Percentiles rank a stretch among this genome's conserved stretches.
Conservation (phyloP, 2,329 filamentous ascomycete species). For the Penicillium sp. region DNA sequence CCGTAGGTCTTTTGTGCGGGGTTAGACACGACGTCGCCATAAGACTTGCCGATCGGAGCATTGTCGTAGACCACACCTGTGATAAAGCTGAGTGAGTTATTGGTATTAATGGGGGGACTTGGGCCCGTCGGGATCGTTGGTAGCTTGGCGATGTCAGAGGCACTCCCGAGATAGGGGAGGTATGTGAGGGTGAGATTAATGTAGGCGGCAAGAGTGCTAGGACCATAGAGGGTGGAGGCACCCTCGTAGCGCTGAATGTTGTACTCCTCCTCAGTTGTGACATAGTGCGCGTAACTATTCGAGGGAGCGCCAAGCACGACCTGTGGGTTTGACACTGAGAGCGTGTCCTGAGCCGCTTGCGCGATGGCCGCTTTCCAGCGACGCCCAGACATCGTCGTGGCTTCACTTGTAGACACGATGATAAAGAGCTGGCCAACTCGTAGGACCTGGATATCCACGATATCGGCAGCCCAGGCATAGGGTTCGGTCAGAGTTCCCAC, state of each 20-base stretch:
- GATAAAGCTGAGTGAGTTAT: conserved; percentile 79
- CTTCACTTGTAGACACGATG: conserved; percentile 84
- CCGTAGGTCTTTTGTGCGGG: conserved; percentile 60
- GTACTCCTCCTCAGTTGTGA: conserved; percentile 81
- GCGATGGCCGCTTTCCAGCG: conserved; percentile 79
- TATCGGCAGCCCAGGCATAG: conserved; percentile 88
- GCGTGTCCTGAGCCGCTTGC: conserved; percentile 58
- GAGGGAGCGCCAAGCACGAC: conserved; percentile 87
- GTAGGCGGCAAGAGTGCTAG: conserved; percentile 81
- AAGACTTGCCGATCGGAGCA: conserved; percentile 68
- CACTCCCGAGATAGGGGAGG: conserved; percentile 68
- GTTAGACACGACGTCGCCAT: conserved; percentile 69
- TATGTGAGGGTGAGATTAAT: conserved; percentile 82
- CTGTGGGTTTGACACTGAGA: conserved; percentile 63
- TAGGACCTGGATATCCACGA: conserved; percentile 85
- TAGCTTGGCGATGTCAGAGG: conserved; percentile 46
- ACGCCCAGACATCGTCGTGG: conserved; percentile 88
- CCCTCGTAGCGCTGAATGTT: conserved; percentile 88
- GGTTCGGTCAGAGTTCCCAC: conserved; percentile 80
- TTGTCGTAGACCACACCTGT: conserved; percentile 77
- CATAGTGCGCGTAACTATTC: conserved; percentile 88
- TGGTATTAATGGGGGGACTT: conserved; percentile 77
- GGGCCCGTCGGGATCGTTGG: conserved; percentile 60
- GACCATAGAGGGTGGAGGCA: conserved; percentile 88
- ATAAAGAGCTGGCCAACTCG: conserved; percentile 85